phyloP scores from a whole-genome alignment of 257 asterid genomes.

The Salvia rosmarinus region DNA sequence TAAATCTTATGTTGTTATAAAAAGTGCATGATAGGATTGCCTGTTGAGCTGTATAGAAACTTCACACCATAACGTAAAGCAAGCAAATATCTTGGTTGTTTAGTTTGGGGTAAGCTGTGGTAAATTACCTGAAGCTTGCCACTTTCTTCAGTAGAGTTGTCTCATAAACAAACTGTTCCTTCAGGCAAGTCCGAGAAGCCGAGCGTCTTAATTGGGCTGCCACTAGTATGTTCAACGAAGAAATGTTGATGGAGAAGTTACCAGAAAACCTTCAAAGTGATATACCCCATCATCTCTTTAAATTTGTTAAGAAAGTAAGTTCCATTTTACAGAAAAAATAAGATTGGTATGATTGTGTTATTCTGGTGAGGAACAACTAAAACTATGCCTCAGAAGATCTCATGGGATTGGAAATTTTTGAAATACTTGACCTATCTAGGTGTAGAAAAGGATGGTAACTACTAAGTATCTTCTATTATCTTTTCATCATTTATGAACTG shows the following conservation, averaged over 20 bases:
- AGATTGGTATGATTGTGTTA: not conserved
- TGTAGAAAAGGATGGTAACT: not conserved
- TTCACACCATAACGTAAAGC: no score
- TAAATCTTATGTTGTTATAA: not conserved
- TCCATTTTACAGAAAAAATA: not conserved
- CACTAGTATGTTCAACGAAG: slow-evolving; percentile 86
- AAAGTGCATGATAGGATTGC: no score
- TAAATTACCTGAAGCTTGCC: no score
- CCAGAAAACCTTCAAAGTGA: slow-evolving; percentile 92
- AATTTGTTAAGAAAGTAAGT: slow-evolving; percentile 66
- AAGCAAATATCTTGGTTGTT: no score
- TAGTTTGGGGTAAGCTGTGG: no score
- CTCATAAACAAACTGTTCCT: no score
- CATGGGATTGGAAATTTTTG: not conserved
- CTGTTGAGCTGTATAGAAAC: no score
- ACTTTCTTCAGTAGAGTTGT: no score
- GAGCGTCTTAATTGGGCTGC: slow-evolving; percentile 93
- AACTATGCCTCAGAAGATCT: not conserved
- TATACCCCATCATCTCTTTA: slow-evolving; percentile 78
- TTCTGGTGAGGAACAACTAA: not conserved
- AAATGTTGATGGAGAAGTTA: slow-evolving; percentile 73
- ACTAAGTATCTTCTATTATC: not conserved
- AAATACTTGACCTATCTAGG: not conserved
- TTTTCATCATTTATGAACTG: not conserved
- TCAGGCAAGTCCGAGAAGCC: slow-evolving; percentile 76